These are phyloP conservation scores for Fusarium succisae DNA, from an alignment of 2,329 filamentous ascomycete species.

Conservation along the genomic window DNA sequence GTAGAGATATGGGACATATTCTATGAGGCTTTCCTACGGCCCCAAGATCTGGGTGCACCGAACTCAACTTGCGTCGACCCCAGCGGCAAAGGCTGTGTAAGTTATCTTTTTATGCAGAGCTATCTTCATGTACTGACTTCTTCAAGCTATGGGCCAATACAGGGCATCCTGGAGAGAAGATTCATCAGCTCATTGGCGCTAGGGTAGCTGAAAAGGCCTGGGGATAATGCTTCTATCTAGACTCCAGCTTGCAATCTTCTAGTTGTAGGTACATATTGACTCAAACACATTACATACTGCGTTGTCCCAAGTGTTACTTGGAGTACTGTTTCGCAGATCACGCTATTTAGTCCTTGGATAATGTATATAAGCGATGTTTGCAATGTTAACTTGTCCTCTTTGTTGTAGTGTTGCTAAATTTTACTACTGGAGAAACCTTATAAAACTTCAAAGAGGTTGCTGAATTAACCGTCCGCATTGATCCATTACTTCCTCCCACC, in stretches of 20 bases:
- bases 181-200: neutral
- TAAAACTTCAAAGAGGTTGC: neutral
- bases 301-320: neutral
- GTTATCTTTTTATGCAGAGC: fast-evolving
- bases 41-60: neutral
- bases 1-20: constrained; percentile 9
- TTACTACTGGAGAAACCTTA: fast-evolving
- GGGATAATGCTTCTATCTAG: neutral
- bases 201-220: neutral
- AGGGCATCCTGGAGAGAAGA: neutral
- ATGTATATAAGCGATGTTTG: fast-evolving
- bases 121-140: neutral
- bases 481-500: neutral
- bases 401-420: fast-evolving
- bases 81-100: neutral
- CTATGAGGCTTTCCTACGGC: neutral
- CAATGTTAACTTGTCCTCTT: neutral
- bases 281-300: neutral
- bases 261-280: neutral
- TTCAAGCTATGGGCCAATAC: neutral
- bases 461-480: neutral
- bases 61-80: neutral
- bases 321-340: neutral
- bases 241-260: fast-evolving
- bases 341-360: neutral